Conservation (phyloP, 2,329 filamentous ascomycete genomes). For the Verticillium klebahnii region DNA sequence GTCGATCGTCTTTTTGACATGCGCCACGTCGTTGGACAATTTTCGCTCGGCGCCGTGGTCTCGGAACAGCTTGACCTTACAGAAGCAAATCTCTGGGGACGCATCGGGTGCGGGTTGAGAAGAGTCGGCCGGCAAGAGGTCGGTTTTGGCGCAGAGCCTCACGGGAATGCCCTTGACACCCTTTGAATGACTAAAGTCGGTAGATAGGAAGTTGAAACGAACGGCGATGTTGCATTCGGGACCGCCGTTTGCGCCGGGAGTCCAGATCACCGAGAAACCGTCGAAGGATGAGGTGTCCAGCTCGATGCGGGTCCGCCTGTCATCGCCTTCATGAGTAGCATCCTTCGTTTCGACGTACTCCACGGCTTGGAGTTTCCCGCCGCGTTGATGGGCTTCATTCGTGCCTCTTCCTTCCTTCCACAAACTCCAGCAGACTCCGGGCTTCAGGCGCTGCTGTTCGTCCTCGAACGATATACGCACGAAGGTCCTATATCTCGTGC, state of each 20-base stretch:
- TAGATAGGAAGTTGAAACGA: slow-evolving; percentile 97
- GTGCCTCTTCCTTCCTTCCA: slow-evolving; percentile 97
- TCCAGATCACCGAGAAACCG: slow-evolving; percentile 89
- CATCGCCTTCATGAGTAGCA: slow-evolving; percentile 51
- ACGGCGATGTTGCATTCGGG: slow-evolving; percentile 84
- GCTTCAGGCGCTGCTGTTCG: slow-evolving; percentile 82
- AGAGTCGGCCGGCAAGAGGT: slow-evolving; percentile 52
- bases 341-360: slow-evolving; percentile 76
- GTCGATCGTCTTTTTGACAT: slow-evolving; percentile 95
- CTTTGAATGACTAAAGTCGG: slow-evolving; percentile 97
- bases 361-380: slow-evolving; percentile 87
- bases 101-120: slow-evolving; percentile 41
- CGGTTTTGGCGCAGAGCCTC: slow-evolving; percentile 86
- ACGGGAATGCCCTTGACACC: slow-evolving; percentile 97
- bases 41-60: slow-evolving; percentile 96
- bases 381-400: slow-evolving; percentile 90
- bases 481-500: slow-evolving; percentile 78
- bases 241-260: slow-evolving; percentile 61
- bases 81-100: slow-evolving; percentile 74
- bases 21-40: slow-evolving; percentile 87
- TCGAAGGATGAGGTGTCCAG: slow-evolving; percentile 81
- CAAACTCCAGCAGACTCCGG: slow-evolving; percentile 76
- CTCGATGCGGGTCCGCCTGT: slow-evolving; percentile 64
- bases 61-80: slow-evolving; percentile 95
- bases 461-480: slow-evolving; percentile 97